Percentiles rank a stretch among this genome's conserved stretches.
Evolutionary conservation across 202 grass and related monocot species (phyloP).

Genomic region (Brachypodium distachyon): DNA sequence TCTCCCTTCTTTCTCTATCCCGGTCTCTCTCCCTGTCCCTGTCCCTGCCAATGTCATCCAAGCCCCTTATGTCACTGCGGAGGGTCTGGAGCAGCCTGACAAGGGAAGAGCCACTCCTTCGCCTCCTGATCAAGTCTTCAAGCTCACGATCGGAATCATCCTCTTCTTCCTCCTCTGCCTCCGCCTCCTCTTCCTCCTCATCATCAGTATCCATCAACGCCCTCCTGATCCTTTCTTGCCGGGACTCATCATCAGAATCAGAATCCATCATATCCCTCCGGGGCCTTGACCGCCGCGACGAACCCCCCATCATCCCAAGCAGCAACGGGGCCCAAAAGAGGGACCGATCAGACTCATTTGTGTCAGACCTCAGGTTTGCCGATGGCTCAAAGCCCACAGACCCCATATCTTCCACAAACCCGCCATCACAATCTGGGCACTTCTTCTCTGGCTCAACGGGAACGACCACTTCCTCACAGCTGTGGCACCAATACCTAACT

Average conservation of each 20-base stretch:
- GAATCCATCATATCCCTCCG: constrained; percentile 28
- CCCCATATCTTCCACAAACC: constrained; percentile 59
- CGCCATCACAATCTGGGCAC: constrained; percentile 34
- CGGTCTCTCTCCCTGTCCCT: constrained; percentile 18
- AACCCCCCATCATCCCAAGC: constrained; percentile 38
- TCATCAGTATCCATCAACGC: constrained; percentile 10
- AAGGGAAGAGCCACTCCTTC: constrained; percentile 23
- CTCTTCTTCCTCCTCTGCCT: constrained; percentile 5
- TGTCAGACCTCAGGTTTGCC: constrained; percentile 19
- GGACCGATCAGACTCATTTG: background rate
- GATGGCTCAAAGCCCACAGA: constrained; percentile 14
- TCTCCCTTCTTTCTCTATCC: constrained; percentile 27
- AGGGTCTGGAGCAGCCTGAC: constrained; percentile 38
- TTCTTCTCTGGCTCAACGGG: constrained; percentile 35
- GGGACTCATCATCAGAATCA: constrained; percentile 32
- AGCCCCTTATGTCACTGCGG: constrained; percentile 37
- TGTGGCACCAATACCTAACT: constrained; percentile 53
- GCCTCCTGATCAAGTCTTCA: constrained; percentile 27
- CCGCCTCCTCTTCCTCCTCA: background rate
- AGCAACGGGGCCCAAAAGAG: constrained; percentile 35
- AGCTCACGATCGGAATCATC: constrained; percentile 43
- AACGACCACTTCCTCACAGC: constrained; percentile 28
- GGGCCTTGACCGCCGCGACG: constrained; percentile 22
- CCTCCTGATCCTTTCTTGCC: constrained; percentile 30
- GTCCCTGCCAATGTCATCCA: constrained; percentile 41